These are phyloP conservation scores for Pharnaceum exiguum DNA, from an alignment of 148 eudicot genomes.

Conservation along the genomic window DNA sequence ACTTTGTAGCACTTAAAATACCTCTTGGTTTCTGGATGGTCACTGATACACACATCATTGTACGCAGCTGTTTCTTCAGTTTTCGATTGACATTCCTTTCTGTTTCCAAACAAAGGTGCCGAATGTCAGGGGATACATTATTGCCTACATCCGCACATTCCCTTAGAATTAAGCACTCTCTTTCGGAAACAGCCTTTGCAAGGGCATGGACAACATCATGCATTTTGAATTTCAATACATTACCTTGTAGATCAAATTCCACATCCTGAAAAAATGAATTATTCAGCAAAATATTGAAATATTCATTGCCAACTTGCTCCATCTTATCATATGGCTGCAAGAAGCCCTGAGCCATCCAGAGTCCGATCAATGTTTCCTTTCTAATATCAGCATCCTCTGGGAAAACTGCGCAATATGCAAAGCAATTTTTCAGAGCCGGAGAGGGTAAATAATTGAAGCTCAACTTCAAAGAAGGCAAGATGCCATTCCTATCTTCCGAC, in stretches of 20 bases:
- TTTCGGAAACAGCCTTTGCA: constrained; percentile 5
- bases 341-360: constrained; percentile 21
- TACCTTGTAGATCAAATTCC: neutral
- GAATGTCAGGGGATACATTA: neutral
- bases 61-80: neutral
- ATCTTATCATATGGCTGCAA: constrained; percentile 12
- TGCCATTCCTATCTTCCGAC: constrained; percentile 8
- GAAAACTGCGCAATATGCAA: constrained; percentile 17
- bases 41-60: neutral
- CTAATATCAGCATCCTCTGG: constrained; percentile 2
- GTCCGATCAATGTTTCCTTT: constrained; percentile 6
- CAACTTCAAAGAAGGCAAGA: constrained; percentile 12
- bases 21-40: neutral
- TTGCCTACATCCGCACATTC: neutral
- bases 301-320: constrained; percentile 6
- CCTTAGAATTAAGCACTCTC: neutral
- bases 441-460: constrained; percentile 17
- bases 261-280: constrained; percentile 16
- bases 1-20: neutral
- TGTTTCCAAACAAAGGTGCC: neutral
- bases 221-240: constrained; percentile 1
- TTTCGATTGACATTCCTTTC: neutral
- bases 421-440: constrained; percentile 9
- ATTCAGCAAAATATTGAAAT: constrained; percentile 2
- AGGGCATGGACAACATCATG: constrained; percentile 17